Base-by-base conservation (phyloP, 495 filamentous ascomycete species). In the Xylaria cubensis region DNA sequence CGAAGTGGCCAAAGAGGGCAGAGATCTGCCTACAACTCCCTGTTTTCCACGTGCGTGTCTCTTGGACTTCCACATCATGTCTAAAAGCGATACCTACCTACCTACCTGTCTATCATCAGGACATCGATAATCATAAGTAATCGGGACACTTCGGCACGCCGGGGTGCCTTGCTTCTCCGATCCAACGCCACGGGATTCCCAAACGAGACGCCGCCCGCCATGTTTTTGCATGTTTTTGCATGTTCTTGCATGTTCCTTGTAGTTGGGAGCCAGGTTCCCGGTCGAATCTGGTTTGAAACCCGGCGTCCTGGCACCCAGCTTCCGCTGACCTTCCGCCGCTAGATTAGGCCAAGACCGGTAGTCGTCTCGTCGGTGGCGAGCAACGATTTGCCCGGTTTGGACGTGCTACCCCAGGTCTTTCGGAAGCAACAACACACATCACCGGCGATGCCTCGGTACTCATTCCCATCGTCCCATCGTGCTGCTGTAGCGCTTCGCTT, bases 251-350 rank as follows among this genome's bases (percentile, higher is more conserved):
- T 56, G 51, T 56, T 29, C 51, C 51, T 29, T 29, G 53, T 56
- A 42, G 53, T 15, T 17, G 53, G 51, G 9, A 21, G 55, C 55
- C 56, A 39, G 19, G 26, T 51, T 39, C 58, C 58, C 58, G 41
- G 68, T 29, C 53, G 56, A 63, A 9, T 4, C 39, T 61, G 24
- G 32, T 46, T 53, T 63, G 4, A 21, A 10, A 51, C 15, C 55
- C 56, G 68, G 58, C 68, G 17, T 51, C 58, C 39, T 70, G 68
- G 44, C 51, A 58, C 50, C 29, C 50, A 32, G 24, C 32, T 53
- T 70, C 68, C 68, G 68, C 24, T 42, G 58, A 56, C 46, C 15
- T 46, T 46, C 19, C 44, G 41, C n/a, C 26, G 7, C 26, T 44
- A 19, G 32, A 70, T 63, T 58, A 53, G 44, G 44, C 64, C 64